phyloP scores from a whole-genome alignment of 176 grass and related monocot genomes.

The Triticum monococcum region DNA sequence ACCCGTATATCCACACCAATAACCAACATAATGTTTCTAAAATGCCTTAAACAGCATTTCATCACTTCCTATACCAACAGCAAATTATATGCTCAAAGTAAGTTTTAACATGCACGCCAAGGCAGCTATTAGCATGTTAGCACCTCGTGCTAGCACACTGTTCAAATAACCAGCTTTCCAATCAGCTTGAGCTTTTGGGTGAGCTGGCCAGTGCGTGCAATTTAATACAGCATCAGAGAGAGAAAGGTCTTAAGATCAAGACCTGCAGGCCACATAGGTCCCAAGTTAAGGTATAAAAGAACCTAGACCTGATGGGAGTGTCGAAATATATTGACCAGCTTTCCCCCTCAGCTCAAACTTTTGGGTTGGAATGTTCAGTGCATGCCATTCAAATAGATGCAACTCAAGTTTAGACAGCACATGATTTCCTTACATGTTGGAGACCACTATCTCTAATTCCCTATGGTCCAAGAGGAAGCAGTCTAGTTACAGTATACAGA shows the following conservation, averaged over 20 bases:
- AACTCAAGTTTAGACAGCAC: too few relatives aligned
- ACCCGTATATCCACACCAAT: not conserved
- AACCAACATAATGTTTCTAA: not conserved
- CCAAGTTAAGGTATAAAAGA: not conserved
- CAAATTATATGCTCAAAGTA: not conserved
- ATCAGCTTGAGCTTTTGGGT: not conserved
- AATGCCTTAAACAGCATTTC: not conserved
- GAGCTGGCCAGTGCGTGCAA: not conserved
- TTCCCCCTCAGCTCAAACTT: too few relatives aligned
- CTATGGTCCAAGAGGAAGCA: too few relatives aligned
- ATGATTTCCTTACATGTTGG: too few relatives aligned
- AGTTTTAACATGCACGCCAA: not conserved
- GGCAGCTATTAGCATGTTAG: not conserved
- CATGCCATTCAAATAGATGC: too few relatives aligned
- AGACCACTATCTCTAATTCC: too few relatives aligned
- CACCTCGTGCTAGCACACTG: not conserved
- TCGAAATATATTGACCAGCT: not conserved
- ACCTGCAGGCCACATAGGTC: not conserved
- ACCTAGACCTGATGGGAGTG: not conserved
- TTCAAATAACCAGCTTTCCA: not conserved
- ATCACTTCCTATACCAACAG: not conserved
- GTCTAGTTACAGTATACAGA: too few relatives aligned
- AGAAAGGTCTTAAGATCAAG: not conserved
- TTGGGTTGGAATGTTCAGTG: too few relatives aligned
- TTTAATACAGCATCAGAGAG: not conserved